phyloP scores from a whole-genome alignment of 2,329 filamentous ascomycete species.

The Talaromyces pinophilus region DNA sequence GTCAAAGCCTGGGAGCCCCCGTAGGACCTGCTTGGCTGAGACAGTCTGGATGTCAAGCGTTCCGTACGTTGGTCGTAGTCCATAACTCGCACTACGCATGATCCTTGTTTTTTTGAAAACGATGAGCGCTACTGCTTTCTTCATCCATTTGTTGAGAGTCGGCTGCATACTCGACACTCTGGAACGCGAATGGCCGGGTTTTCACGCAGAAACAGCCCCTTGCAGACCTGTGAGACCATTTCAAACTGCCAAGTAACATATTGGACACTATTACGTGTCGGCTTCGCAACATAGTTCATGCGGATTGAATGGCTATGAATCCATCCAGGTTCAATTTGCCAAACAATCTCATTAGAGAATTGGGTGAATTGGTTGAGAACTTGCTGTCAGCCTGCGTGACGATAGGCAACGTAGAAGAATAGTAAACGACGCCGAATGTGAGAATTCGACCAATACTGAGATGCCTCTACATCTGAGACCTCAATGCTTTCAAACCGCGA shows the following conservation, averaged over 20 bases:
- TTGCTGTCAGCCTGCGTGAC: background rate
- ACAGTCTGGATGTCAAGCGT: background rate
- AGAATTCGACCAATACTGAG: background rate
- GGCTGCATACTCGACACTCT: background rate
- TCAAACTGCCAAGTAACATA: constrained; percentile 1
- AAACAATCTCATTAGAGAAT: background rate
- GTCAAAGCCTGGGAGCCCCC: background rate
- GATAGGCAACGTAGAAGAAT: background rate
- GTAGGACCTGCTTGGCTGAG: background rate
- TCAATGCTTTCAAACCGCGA: background rate
- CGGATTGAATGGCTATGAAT: background rate
- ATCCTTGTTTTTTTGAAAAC: constrained; percentile 4
- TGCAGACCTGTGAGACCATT: constrained; percentile 7
- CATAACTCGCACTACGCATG: background rate
- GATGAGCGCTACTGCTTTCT: background rate
- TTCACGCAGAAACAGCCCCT: background rate
- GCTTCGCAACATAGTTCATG: background rate
- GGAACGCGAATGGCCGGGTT: background rate
- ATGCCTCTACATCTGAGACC: background rate
- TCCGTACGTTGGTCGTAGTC: background rate
- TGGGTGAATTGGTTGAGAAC: background rate
- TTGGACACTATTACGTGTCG: background rate
- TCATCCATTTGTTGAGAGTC: background rate
- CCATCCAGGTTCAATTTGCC: background rate
- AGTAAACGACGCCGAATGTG: background rate